Percentiles rank a stretch among this genome's conserved stretches.
phyloP scores from a whole-genome alignment of 768 basidiomycete species.

The Daedalea quercina region DNA sequence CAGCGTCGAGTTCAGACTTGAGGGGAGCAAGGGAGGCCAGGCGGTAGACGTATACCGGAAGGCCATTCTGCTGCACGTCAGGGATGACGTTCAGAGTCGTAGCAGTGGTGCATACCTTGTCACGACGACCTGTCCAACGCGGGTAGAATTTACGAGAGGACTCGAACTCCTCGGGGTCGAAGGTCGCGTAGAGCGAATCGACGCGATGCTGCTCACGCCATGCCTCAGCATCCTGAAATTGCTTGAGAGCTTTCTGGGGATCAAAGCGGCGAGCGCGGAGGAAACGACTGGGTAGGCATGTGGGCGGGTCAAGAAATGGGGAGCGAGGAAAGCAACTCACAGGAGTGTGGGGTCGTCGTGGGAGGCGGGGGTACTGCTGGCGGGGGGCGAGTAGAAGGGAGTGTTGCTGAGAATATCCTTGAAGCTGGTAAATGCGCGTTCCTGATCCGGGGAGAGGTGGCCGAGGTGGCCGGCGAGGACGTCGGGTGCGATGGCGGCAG shows the following conservation, averaged over 20 bases:
- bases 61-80: conserved; percentile 41
- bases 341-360: conserved; percentile 64
- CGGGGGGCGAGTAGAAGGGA: conserved; percentile 41
- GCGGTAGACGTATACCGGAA: conserved; percentile 73
- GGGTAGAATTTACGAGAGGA: conserved; percentile 61
- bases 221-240: conserved; percentile 59
- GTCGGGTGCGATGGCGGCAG: conserved; percentile 12
- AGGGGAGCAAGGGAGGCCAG: conserved; percentile 51
- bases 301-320: background rate
- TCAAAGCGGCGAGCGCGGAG: conserved; percentile 75
- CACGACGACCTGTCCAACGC: conserved; percentile 73
- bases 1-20: conserved; percentile 53
- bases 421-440: conserved; percentile 44
- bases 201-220: conserved; percentile 66
- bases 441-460: conserved; percentile 44
- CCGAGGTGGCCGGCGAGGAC: conserved; percentile 44
- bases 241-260: conserved; percentile 52
- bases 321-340: conserved; percentile 26
- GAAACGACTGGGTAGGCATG: conserved; percentile 51
- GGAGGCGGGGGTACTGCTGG: conserved; percentile 31
- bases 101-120: conserved; percentile 43
- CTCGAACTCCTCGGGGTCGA: conserved; percentile 56
- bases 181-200: conserved; percentile 52
- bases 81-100: background rate
- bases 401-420: conserved; percentile 42